Percentiles rank a stretch among this genome's conserved stretches.
Evolutionary conservation across 768 basidiomycete species (phyloP).

Genomic region (Tremella fuciformis): DNA sequence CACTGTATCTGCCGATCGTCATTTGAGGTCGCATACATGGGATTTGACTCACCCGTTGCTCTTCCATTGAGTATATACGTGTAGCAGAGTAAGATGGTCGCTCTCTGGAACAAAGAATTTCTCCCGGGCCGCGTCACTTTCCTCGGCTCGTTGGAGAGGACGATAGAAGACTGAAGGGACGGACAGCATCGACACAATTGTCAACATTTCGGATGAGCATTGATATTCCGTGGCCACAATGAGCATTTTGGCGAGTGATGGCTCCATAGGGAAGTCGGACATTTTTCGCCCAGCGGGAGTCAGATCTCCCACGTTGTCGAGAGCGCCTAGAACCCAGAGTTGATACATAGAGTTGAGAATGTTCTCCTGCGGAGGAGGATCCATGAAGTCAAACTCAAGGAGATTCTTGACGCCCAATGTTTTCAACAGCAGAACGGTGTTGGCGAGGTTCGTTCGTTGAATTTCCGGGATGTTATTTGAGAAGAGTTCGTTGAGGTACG

Average conservation of each 20-base stretch:
- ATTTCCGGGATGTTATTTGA: conserved; percentile 96
- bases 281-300: conserved; percentile 90
- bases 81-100: conserved; percentile 89
- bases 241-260: conserved; percentile 98
- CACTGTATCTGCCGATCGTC: conserved; percentile 64
- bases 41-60: conserved; percentile 68
- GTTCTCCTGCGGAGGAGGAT: conserved; percentile 99
- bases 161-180: conserved; percentile 97
- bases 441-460: conserved; percentile 94
- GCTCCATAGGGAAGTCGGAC: conserved; percentile 99
- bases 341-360: conserved; percentile 99
- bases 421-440: conserved; percentile 90
- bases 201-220: conserved; percentile 93
- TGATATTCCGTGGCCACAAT: conserved; percentile 90
- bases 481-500: conserved; percentile 92
- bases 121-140: conserved; percentile 93
- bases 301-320: conserved; percentile 96
- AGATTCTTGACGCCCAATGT: conserved; percentile 95
- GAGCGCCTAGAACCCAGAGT: conserved; percentile 95
- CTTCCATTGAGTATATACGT: conserved; percentile 99
- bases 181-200: conserved; percentile 97
- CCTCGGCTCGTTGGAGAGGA: conserved; percentile 95
- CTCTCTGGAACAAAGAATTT: conserved; percentile 99
- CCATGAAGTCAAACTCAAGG: conserved; percentile 99
- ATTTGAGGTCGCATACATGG: conserved; percentile 15